Evolutionary conservation across 2,329 filamentous ascomycete genomes (phyloP).

Genomic region (Alternaria arbusti): DNA sequence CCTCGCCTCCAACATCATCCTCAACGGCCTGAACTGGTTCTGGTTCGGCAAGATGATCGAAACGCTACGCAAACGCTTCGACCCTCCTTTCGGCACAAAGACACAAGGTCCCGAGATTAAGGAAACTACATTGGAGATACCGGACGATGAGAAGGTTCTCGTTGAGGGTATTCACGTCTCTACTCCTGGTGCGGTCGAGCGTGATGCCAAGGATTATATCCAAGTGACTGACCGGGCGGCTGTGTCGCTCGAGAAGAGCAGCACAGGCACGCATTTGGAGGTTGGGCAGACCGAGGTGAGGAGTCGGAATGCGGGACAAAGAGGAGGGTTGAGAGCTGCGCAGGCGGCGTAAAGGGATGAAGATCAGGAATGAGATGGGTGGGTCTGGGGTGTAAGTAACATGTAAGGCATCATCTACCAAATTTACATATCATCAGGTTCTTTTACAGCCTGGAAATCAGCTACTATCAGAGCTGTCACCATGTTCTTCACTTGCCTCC

Average conservation of each 20-base stretch:
- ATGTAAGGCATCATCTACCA: background rate
- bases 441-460: background rate
- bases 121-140: constrained; percentile 15
- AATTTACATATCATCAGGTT: background rate
- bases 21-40: constrained; percentile 80
- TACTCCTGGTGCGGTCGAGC: constrained; percentile 33
- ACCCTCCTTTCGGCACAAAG: constrained; percentile 59
- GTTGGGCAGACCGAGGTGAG: constrained; percentile 36
- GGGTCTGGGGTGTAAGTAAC: background rate
- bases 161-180: constrained; percentile 43
- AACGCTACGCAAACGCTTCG: constrained; percentile 78
- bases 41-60: constrained; percentile 90
- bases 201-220: constrained; percentile 30
- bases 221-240: constrained; percentile 9
- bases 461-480: background rate
- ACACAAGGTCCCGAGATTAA: constrained; percentile 28
- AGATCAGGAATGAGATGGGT: background rate
- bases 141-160: constrained; percentile 39
- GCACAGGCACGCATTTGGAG: constrained; percentile 32
- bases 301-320: constrained; percentile 25
- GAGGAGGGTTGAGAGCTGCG: constrained; percentile 7
- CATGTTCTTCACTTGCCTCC: background rate
- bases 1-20: constrained; percentile 70
- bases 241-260: constrained; percentile 30
- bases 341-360: constrained; percentile 3